Evolutionary conservation across 2,329 filamentous ascomycete species (phyloP).

Genomic region (Exophiala sp.): DNA sequence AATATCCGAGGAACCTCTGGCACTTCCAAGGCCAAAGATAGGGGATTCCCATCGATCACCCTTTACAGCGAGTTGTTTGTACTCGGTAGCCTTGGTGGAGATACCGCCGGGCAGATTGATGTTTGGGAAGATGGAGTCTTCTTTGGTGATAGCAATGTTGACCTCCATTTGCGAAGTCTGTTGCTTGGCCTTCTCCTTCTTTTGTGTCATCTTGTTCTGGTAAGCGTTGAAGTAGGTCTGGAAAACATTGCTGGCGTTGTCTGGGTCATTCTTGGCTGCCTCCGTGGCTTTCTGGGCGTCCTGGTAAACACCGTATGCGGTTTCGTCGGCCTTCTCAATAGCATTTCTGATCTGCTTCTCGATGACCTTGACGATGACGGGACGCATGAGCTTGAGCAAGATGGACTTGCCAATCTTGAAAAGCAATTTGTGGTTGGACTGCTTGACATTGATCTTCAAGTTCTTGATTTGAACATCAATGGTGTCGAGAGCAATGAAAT

Average conservation of each 20-base stretch:
- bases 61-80: constrained; percentile 80
- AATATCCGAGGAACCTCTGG: constrained; percentile 68
- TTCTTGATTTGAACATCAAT: constrained; percentile 78
- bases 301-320: constrained; percentile 72
- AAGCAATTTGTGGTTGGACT: constrained; percentile 91
- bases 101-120: constrained; percentile 84
- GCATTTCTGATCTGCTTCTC: constrained; percentile 87
- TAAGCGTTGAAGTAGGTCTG: constrained; percentile 73
- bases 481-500: constrained; percentile 94
- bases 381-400: constrained; percentile 76
- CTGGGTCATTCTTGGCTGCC: constrained; percentile 64
- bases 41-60: constrained; percentile 94
- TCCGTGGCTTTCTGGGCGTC: constrained; percentile 73
- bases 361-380: constrained; percentile 78
- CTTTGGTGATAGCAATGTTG: constrained; percentile 78
- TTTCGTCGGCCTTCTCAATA: constrained; percentile 68
- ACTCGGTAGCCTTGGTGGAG: constrained; percentile 89
- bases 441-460: constrained; percentile 82
- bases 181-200: constrained; percentile 71
- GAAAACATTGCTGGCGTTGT: constrained; percentile 78
- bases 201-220: constrained; percentile 69
- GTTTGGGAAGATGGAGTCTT: constrained; percentile 89
- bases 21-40: constrained; percentile 81
- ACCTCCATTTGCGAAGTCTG: constrained; percentile 64
- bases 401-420: constrained; percentile 85